Conservation (phyloP, 257 asterid species). For the Misopates orontium region DNA sequence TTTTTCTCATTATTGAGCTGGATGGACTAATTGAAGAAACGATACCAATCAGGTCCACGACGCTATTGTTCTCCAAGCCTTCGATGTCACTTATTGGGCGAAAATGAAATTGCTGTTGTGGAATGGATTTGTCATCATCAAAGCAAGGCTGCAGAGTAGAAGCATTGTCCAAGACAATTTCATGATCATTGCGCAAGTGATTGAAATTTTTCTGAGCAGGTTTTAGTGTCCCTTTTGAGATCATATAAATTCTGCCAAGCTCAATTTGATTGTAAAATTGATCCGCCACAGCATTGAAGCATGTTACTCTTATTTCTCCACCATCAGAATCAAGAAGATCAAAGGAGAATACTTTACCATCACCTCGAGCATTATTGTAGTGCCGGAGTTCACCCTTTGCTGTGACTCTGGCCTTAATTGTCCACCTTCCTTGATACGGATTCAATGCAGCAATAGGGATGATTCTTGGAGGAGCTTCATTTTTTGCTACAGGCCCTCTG, state of each 20-base stretch:
- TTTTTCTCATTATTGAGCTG: slow-evolving; percentile 77
- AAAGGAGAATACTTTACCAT: slow-evolving; percentile 74
- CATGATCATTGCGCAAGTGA: slow-evolving; percentile 80
- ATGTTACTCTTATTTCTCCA: slow-evolving; percentile 90
- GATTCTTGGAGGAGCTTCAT: slow-evolving; percentile 77
- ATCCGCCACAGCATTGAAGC: slow-evolving; percentile 91
- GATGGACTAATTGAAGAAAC: slow-evolving; percentile 73
- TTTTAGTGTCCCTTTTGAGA: slow-evolving; percentile 69
- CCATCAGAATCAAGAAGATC: slow-evolving; percentile 92
- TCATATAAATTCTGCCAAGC: slow-evolving; percentile 67
- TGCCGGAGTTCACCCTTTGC: slow-evolving; percentile 73
- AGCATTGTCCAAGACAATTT: slow-evolving; percentile 64
- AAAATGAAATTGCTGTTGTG: slow-evolving; percentile 78
- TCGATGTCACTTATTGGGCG: slow-evolving; percentile 75
- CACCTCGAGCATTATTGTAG: slow-evolving; percentile 73
- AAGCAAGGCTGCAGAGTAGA: slow-evolving; percentile 71
- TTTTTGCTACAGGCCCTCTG: slow-evolving; percentile 81
- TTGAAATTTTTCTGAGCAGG: slow-evolving; percentile 76
- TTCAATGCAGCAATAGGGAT: slow-evolving; percentile 80
- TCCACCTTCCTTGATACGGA: slow-evolving; percentile 91
- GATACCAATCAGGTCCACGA: slow-evolving; percentile 78
- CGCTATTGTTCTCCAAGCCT: slow-evolving; percentile 56
- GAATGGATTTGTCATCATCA: slow-evolving; percentile 74
- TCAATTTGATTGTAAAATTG: slow-evolving; percentile 68
- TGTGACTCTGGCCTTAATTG: slow-evolving; percentile 92